Base-by-base conservation (phyloP, 768 basidiomycete genomes). In the Mycena albidolilacea region DNA sequence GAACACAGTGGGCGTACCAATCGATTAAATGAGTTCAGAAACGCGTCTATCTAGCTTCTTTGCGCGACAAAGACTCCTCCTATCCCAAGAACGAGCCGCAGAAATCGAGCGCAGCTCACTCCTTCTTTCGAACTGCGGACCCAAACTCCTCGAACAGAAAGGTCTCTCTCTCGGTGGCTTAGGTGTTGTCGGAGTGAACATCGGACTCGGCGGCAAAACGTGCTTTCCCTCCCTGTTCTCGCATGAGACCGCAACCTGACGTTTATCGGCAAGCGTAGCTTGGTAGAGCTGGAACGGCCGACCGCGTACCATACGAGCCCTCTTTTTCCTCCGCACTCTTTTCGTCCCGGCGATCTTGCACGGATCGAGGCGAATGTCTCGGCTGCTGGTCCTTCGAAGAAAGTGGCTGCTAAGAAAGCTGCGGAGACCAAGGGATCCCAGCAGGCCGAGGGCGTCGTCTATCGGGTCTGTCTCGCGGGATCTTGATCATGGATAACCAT, bases 131-230 rank as follows among this genome's bases (percentile, higher is more conserved):
- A 95, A 95, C 69, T 96, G 95, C 78, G 89, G 92, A 1, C 92
- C 93, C 0, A 94, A 91, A 75, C 85, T 97, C 10, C 87, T 99
- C n/a, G 96, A 97, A 80, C 92, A 94, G 75, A 92, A 93, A 69
- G 97, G 97, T 4, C 85, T 99, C 11, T 92, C 95, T 0, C 80
- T 98, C 1, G 89, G 88, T 38, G 92, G 92, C 57, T 85, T 98
- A 6, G 91, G 94, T 1, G 83, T 95, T 1, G 86, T 89, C 0
- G 86, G 88, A 35, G 86, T 96, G n/a, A 91, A 89, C 63, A 88
- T 98, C 19, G 97, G 97, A 3, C 87, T 98, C 5, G 97, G 96
- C 37, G 97, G 97, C 37, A 97, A 97, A 85, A 97, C 92, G 96
- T 97, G 80, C 79, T 82, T 70, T 15, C 68, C 55, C 57, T 44